Conservation (phyloP, 306 rosid species). For the Fragaria iinumae region DNA sequence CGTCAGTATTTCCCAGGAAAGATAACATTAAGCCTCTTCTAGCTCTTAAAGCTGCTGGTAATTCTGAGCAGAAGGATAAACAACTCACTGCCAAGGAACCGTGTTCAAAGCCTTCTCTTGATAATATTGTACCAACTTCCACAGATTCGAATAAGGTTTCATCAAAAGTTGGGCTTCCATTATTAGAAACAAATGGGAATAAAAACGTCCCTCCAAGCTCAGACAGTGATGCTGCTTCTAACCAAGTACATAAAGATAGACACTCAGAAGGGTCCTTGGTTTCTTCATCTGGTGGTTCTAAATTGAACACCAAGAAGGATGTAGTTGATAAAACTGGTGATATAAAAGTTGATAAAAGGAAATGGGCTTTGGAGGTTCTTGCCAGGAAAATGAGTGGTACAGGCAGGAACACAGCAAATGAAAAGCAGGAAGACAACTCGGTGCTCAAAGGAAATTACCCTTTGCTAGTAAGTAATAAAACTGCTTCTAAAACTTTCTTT, state of each 20-base stretch:
- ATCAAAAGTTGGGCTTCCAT: slow-evolving; percentile 38
- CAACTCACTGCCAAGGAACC: slow-evolving; percentile 33
- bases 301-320: slow-evolving; percentile 40
- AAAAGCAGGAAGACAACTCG: slow-evolving; percentile 52
- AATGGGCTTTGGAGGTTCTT: slow-evolving; percentile 95
- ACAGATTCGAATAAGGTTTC: slow-evolving; percentile 40
- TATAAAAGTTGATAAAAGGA: slow-evolving; percentile 67
- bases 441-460: slow-evolving; percentile 77
- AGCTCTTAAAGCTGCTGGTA: slow-evolving; percentile 47
- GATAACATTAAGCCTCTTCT: slow-evolving; percentile 77
- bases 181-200: slow-evolving; percentile 39
- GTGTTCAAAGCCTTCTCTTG: slow-evolving; percentile 35
- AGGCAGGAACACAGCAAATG: slow-evolving; percentile 41
- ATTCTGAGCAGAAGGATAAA: slow-evolving; percentile 51
- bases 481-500: slow-evolving; percentile 20
- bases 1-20: slow-evolving; percentile 91
- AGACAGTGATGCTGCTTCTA: slow-evolving; percentile 40
- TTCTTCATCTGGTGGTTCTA: slow-evolving; percentile 48
- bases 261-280: slow-evolving; percentile 36
- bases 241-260: slow-evolving; percentile 39
- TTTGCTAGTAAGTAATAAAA: slow-evolving; percentile 64
- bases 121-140: slow-evolving; percentile 32
- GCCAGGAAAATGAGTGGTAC: slow-evolving; percentile 70
- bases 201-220: slow-evolving; percentile 38
- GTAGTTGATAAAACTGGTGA: slow-evolving; percentile 43